Conservation (phyloP, 768 basidiomycete genomes). For the Coprinopsis strossmayeri region DNA sequence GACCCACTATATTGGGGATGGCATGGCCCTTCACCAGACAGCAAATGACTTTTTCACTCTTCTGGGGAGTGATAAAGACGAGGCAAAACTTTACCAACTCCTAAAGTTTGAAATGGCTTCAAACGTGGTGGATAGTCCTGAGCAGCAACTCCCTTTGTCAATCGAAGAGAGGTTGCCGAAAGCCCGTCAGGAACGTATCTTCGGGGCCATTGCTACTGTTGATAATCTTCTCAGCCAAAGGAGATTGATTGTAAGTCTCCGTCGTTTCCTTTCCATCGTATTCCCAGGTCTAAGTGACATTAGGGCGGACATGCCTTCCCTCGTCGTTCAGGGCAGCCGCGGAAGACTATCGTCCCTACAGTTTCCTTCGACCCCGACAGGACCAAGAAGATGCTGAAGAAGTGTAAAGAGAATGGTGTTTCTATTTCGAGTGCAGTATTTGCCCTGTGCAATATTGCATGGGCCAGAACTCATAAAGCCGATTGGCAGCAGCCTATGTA, state of each 20-base stretch:
- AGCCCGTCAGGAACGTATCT: neutral
- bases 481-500: conserved; percentile 48
- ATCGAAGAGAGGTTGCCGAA: conserved; percentile 17
- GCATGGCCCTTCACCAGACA: conserved; percentile 78
- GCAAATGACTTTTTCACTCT: conserved; percentile 76
- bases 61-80: conserved; percentile 27
- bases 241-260: conserved; percentile 33
- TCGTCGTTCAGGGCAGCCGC: conserved; percentile 31
- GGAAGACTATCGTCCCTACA: conserved; percentile 67
- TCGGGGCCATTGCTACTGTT: neutral
- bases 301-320: conserved; percentile 77
- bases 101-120: conserved; percentile 1
- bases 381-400: conserved; percentile 58
- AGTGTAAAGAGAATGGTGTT: conserved; percentile 65
- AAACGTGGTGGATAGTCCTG: neutral
- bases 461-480: conserved; percentile 45
- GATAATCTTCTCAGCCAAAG: conserved; percentile 1
- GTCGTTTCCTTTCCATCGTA: neutral
- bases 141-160: conserved; percentile 16
- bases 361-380: conserved; percentile 46
- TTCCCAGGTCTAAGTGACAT: neutral
- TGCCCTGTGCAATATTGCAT: conserved; percentile 69
- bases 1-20: conserved; percentile 81
- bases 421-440: conserved; percentile 74
- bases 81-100: conserved; percentile 22